phyloP scores from a whole-genome alignment of 148 eudicot species.

The Rhododendron vialii region DNA sequence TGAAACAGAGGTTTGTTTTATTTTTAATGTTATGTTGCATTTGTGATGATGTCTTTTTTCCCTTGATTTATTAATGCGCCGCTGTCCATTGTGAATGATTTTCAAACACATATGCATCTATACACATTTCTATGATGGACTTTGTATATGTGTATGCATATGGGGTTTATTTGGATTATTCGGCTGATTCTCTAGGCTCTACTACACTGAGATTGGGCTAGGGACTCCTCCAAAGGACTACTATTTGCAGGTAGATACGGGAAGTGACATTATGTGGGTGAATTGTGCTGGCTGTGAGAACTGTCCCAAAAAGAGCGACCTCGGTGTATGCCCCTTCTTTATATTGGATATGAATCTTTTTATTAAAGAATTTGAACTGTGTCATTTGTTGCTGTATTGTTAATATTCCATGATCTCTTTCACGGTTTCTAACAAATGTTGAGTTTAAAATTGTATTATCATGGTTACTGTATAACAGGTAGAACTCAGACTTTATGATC shows the following conservation, averaged over 20 bases:
- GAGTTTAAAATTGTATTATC: constrained; percentile 1
- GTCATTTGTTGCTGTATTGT: constrained; percentile 15
- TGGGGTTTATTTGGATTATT: background rate
- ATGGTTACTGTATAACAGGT: constrained; percentile 40
- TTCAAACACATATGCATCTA: background rate
- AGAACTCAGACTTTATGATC: constrained; percentile 50
- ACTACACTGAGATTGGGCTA: constrained; percentile 57
- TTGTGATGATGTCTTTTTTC: background rate
- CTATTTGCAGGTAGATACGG: constrained; percentile 87
- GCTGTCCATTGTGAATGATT: background rate
- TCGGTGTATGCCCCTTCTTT: constrained; percentile 51
- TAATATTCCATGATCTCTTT: background rate
- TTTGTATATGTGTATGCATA: background rate
- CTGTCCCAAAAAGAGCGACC: constrained; percentile 63
- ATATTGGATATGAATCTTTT: background rate
- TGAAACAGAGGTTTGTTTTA: background rate
- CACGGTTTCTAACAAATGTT: constrained; percentile 3
- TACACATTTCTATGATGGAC: background rate
- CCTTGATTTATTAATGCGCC: background rate
- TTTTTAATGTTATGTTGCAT: background rate
- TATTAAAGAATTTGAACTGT: background rate
- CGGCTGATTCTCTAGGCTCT: constrained; percentile 49
- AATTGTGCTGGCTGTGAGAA: constrained; percentile 65
- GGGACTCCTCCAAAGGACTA: constrained; percentile 73
- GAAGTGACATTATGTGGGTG: constrained; percentile 88